Evolutionary conservation across 306 rosid species (phyloP).

Genomic region (Lathyrus oleraceus): DNA sequence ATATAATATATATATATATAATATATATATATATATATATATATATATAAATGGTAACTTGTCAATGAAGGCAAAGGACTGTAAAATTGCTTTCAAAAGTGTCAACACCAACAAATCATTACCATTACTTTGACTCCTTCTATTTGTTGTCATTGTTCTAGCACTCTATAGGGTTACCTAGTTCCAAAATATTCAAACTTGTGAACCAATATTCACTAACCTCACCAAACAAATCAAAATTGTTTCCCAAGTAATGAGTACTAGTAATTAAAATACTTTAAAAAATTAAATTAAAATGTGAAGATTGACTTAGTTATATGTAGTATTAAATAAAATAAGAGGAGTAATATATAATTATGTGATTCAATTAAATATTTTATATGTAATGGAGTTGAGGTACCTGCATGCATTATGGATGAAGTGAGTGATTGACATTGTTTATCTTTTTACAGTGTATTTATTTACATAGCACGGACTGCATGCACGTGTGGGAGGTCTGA

Average conservation of each 20-base stretch:
- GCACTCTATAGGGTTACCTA: conserved; percentile 1
- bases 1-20: too few relatives aligned
- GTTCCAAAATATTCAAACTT: conserved; percentile 35
- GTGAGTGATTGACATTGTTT: conserved; percentile 29
- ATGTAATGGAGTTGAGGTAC: not conserved
- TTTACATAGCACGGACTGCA: not conserved
- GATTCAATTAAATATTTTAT: too few relatives aligned
- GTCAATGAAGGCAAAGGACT: conserved; percentile 33
- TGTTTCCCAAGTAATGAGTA: not conserved
- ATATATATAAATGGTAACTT: conserved; percentile 34
- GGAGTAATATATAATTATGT: too few relatives aligned
- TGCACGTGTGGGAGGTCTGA: conserved; percentile 24
- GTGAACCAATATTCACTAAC: conserved; percentile 44
- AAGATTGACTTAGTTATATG: too few relatives aligned
- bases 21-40: too few relatives aligned
- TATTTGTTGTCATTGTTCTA: not conserved
- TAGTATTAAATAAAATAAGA: too few relatives aligned
- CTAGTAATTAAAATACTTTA: not conserved
- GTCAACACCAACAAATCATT: conserved; percentile 36
- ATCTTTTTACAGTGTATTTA: not conserved
- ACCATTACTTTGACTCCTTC: conserved; percentile 36
- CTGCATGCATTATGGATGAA: not conserved
- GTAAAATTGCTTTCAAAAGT: conserved; percentile 18
- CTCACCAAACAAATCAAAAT: conserved; percentile 35
- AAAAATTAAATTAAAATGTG: not conserved